A percentile compares a stretch with the other conserved stretches of the same genome.
phyloP scores from a whole-genome alignment of 306 rosid genomes.

The Rosa lucieae region DNA sequence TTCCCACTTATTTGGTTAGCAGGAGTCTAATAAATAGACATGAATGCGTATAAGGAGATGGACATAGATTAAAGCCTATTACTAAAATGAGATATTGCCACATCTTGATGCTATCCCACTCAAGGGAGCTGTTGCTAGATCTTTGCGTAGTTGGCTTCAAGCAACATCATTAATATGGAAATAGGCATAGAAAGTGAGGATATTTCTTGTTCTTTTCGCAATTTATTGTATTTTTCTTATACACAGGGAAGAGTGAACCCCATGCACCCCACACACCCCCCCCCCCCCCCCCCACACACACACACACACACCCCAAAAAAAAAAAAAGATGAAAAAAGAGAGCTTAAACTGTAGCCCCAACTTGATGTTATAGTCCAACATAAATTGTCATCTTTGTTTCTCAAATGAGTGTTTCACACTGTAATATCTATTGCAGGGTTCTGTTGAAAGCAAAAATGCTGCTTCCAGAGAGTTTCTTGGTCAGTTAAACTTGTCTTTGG shows the following conservation, averaged over 20 bases:
- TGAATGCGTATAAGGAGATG: neutral
- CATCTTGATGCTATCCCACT: neutral
- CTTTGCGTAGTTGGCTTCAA: too few species aligned
- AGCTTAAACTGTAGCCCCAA: conserved; percentile 2
- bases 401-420: conserved; percentile 10
- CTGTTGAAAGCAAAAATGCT: conserved; percentile 72
- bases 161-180: too few species aligned
- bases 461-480: conserved; percentile 60
- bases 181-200: too few species aligned
- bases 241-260: too few species aligned
- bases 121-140: too few species aligned
- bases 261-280: too few species aligned
- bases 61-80: neutral
- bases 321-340: too few species aligned
- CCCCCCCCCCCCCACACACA: too few species aligned
- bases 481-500: conserved; percentile 75
- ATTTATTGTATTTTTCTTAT: too few species aligned
- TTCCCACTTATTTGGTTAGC: neutral
- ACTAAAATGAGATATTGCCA: conserved; percentile 1
- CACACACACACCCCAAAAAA: too few species aligned
- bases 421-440: conserved; percentile 55
- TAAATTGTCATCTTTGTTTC: conserved; percentile 12
- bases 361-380: conserved; percentile 2
- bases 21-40: conserved; percentile 9
- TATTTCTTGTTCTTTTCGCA: too few species aligned